A percentile compares a stretch with the other conserved stretches of the same genome.
Evolutionary conservation across 164 flowering plant species (phyloP).

Genomic region (Tetrastigma voinierianum): DNA sequence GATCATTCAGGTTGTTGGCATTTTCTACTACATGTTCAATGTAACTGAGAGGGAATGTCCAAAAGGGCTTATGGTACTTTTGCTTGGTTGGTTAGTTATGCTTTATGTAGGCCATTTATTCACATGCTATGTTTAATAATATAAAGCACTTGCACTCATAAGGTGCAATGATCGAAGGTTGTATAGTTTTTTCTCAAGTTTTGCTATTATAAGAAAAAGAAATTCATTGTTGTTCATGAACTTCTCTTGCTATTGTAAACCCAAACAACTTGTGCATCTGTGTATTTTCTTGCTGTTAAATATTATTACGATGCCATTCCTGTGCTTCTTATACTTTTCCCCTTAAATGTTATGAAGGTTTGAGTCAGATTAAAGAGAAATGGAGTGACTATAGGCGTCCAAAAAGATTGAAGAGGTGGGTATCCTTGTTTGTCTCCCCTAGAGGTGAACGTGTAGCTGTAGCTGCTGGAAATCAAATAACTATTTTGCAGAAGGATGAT

Average conservation of each 20-base stretch:
- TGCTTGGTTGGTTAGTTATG: neutral
- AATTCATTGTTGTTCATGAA: neutral
- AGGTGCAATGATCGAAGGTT: neutral
- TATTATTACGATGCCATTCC: neutral
- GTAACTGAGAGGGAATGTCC: no score
- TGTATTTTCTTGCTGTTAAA: neutral
- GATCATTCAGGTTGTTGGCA: no score
- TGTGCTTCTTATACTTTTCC: slow-evolving; percentile 3
- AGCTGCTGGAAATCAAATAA: slow-evolving; percentile 71
- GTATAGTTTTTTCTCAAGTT: slow-evolving; percentile 1
- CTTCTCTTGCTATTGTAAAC: neutral
- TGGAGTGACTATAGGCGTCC: slow-evolving; percentile 54
- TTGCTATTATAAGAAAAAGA: neutral
- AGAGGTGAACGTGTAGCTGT: slow-evolving; percentile 80
- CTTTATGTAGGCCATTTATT: neutral
- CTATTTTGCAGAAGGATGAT: slow-evolving; percentile 66
- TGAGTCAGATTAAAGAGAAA: slow-evolving; percentile 64
- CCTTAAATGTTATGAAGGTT: slow-evolving; percentile 36
- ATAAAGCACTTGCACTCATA: no score
- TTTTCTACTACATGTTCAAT: no score
- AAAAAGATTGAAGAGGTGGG: slow-evolving; percentile 37
- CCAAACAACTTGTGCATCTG: neutral
- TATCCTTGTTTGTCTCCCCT: slow-evolving; percentile 68
- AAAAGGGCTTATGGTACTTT: neutral
- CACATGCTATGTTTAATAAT: neutral